phyloP scores from a whole-genome alignment of 2,329 filamentous ascomycete genomes.

The Raffaelea arxii region DNA sequence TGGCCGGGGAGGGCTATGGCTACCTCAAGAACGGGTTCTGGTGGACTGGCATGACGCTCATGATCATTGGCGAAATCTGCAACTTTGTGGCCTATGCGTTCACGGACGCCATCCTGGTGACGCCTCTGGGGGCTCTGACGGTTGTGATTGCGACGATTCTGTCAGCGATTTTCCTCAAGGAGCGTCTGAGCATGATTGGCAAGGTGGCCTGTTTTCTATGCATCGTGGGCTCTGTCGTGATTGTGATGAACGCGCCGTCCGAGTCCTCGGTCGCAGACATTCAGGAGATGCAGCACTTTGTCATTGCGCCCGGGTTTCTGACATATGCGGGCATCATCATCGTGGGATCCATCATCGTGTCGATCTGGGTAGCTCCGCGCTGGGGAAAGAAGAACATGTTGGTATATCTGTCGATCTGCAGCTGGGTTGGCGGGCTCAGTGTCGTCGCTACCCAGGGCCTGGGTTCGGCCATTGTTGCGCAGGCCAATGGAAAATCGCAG shows the following conservation, averaged over 20 bases:
- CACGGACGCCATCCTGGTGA: constrained; percentile 91
- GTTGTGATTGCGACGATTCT: constrained; percentile 88
- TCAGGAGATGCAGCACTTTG: constrained; percentile 83
- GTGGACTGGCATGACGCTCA: constrained; percentile 93
- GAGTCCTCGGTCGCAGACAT: constrained; percentile 80
- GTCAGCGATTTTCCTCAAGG: constrained; percentile 91
- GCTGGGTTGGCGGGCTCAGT: constrained; percentile 84
- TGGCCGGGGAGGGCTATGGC: constrained; percentile 90
- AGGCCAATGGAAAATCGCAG: constrained; percentile 70
- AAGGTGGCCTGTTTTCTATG: constrained; percentile 95
- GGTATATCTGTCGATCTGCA: constrained; percentile 94
- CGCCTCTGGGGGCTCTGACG: constrained; percentile 79
- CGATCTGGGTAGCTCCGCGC: constrained; percentile 71
- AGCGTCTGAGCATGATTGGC: constrained; percentile 87
- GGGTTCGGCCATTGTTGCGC: constrained; percentile 82
- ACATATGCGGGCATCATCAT: constrained; percentile 77
- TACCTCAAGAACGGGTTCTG: constrained; percentile 93
- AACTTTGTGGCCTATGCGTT: constrained; percentile 98
- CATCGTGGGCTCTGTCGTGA: constrained; percentile 85
- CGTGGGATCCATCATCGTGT: constrained; percentile 59
- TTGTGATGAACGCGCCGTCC: constrained; percentile 84
- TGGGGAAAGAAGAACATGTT: constrained; percentile 98
- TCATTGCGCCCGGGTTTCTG: constrained; percentile 79
- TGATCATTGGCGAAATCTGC: constrained; percentile 94
- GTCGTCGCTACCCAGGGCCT: constrained; percentile 92